Conservation (phyloP, 306 rosid species). For the Argentina anserina region DNA sequence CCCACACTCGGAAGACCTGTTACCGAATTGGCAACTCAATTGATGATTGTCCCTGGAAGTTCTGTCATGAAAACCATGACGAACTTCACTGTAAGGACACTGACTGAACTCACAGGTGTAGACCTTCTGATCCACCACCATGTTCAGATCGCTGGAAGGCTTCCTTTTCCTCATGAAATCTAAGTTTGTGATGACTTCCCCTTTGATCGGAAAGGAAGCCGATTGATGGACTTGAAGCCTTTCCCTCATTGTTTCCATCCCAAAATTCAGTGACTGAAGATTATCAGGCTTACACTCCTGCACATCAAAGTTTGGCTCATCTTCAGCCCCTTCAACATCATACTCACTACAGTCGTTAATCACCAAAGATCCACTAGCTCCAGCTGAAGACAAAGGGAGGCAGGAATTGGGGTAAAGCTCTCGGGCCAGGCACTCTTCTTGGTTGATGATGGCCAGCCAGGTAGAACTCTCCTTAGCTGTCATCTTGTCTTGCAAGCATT, state of each 20-base stretch:
- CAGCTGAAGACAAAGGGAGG: constrained; percentile 27
- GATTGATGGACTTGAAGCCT: neutral
- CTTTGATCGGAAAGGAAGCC: constrained; percentile 29
- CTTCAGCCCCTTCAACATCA: constrained; percentile 46
- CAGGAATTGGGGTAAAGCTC: constrained; percentile 42
- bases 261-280: constrained; percentile 21
- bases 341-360: constrained; percentile 39
- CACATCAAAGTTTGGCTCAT: constrained; percentile 26
- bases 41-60: constrained; percentile 49
- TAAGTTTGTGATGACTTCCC: constrained; percentile 28
- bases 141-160: constrained; percentile 18
- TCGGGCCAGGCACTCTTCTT: constrained; percentile 51
- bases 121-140: constrained; percentile 29
- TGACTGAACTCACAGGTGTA: constrained; percentile 37
- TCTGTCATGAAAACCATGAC: constrained; percentile 42
- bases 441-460: constrained; percentile 56
- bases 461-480: constrained; percentile 61
- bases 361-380: constrained; percentile 31
- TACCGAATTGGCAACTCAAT: constrained; percentile 34
- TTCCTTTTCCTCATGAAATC: constrained; percentile 39
- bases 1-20: constrained; percentile 33
- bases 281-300: constrained; percentile 40
- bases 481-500: constrained; percentile 62
- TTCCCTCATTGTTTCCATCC: constrained; percentile 20
- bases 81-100: constrained; percentile 36